These are phyloP conservation scores for Arthroderma uncinatum DNA, from an alignment of 2,329 filamentous ascomycete species.

Conservation along the genomic window DNA sequence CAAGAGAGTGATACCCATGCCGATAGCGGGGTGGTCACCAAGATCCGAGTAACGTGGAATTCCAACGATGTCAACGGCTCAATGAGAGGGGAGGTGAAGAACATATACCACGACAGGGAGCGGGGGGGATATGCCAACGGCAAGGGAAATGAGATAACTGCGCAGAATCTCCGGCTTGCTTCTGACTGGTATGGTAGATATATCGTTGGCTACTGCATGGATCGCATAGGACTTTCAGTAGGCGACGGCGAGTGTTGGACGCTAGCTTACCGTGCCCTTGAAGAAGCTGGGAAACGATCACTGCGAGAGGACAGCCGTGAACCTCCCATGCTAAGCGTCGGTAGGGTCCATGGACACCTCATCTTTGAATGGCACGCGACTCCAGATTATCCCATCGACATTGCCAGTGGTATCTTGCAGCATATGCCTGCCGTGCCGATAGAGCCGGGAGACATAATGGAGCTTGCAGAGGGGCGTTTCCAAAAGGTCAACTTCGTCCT, in stretches of 20 bases:
- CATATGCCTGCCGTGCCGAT: neutral
- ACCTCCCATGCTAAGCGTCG: conserved; percentile 23
- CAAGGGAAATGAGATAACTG: conserved; percentile 16
- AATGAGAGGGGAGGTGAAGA: conserved; percentile 24
- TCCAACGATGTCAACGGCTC: conserved; percentile 22
- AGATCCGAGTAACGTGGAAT: conserved; percentile 29
- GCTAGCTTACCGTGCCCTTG: conserved; percentile 24
- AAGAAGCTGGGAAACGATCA: conserved; percentile 16
- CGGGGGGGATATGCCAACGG: conserved; percentile 11
- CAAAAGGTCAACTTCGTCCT: conserved; percentile 11
- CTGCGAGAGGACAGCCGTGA: conserved; percentile 18
- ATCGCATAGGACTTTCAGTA: conserved; percentile 22
- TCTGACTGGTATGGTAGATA: conserved; percentile 20
- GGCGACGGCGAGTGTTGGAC: conserved; percentile 33
- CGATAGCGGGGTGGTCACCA: conserved; percentile 17
- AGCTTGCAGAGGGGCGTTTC: conserved; percentile 23
- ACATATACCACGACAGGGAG: neutral
- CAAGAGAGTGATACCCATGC: conserved; percentile 16
- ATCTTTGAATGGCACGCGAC: conserved; percentile 18
- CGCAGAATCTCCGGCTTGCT: conserved; percentile 17
- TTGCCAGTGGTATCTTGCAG: neutral
- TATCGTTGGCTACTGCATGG: conserved; percentile 24
- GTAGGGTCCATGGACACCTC: conserved; percentile 24
- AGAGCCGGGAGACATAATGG: conserved; percentile 26
- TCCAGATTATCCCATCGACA: conserved; percentile 10